Evolutionary conservation across 352 stramenopile species (phyloP).

Genomic region (Hyaloperonospora arabidopsidis): DNA sequence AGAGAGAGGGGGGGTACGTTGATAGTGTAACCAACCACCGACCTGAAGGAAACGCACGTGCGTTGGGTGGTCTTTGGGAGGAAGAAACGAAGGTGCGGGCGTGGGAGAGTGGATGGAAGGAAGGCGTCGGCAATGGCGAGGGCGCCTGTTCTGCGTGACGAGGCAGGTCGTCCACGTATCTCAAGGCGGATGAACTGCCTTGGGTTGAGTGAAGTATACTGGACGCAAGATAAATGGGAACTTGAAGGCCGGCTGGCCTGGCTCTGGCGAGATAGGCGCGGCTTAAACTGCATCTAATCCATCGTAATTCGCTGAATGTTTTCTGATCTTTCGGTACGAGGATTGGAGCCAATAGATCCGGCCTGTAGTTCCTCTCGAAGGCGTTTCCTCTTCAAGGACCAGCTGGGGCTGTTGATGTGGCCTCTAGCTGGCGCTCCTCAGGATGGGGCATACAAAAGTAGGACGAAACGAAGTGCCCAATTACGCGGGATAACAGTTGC

Average conservation of each 20-base stretch:
- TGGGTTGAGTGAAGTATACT: conserved; percentile 20
- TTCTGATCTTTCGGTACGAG: neutral
- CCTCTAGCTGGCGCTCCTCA: conserved; percentile 11
- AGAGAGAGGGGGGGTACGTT: too few species aligned
- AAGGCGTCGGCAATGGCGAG: conserved; percentile 1
- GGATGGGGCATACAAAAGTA: neutral
- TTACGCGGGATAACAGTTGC: conserved; percentile 22
- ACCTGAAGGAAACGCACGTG: conserved; percentile 3
- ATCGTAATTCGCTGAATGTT: conserved; percentile 6
- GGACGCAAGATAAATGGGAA: conserved; percentile 2
- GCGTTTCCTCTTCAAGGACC: neutral
- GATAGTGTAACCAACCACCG: too few species aligned
- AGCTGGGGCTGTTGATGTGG: conserved; percentile 16
- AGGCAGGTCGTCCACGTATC: conserved; percentile 20
- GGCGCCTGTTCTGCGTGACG: conserved; percentile 21
- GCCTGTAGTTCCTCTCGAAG: too few species aligned
- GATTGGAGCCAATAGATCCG: neutral
- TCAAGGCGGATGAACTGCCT: conserved; percentile 1
- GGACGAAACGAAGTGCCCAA: conserved; percentile 9
- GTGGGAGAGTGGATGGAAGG: conserved; percentile 5
- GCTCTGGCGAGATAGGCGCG: conserved; percentile 12
- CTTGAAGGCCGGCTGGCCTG: conserved; percentile 5
- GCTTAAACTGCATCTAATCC: conserved; percentile 10
- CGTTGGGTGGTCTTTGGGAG: neutral
- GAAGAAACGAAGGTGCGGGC: neutral